Conservation (phyloP, 2,329 filamentous ascomycete genomes). For the Ascochyta rabiei region DNA sequence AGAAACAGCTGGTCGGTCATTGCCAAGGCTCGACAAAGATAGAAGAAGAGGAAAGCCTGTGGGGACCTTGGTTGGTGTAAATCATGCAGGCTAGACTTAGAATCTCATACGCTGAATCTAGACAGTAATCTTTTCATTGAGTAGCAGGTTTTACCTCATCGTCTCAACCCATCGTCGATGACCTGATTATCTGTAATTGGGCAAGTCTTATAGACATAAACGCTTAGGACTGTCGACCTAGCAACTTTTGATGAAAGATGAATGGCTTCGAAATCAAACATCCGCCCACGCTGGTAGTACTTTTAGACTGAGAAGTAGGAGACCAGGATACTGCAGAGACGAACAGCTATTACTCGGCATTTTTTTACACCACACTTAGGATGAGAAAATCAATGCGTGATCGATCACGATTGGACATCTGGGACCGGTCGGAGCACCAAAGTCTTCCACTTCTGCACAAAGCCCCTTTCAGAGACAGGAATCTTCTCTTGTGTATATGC, state of each 20-base stretch:
- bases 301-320: neutral
- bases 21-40: neutral
- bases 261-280: neutral
- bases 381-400: neutral
- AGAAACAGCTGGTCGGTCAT: neutral
- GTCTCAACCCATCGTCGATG: neutral
- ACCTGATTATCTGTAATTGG: neutral
- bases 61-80: too few relatives aligned
- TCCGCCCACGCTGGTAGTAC: neutral
- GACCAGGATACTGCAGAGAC: neutral
- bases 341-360: neutral
- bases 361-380: too few relatives aligned
- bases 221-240: neutral
- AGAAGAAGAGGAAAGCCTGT: neutral
- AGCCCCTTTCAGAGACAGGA: neutral
- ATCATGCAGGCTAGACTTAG: too few relatives aligned
- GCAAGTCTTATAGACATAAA: neutral
- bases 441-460: conserved; percentile 7
- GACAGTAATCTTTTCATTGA: neutral
- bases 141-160: neutral
- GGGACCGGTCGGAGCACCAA: conserved; percentile 1
- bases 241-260: neutral
- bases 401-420: neutral
- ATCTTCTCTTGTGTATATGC: neutral
- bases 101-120: neutral